Percentiles rank a stretch among this genome's conserved stretches.
Evolutionary conservation across 345 rosid species (phyloP).

Genomic region (Pistacia integerrima): DNA sequence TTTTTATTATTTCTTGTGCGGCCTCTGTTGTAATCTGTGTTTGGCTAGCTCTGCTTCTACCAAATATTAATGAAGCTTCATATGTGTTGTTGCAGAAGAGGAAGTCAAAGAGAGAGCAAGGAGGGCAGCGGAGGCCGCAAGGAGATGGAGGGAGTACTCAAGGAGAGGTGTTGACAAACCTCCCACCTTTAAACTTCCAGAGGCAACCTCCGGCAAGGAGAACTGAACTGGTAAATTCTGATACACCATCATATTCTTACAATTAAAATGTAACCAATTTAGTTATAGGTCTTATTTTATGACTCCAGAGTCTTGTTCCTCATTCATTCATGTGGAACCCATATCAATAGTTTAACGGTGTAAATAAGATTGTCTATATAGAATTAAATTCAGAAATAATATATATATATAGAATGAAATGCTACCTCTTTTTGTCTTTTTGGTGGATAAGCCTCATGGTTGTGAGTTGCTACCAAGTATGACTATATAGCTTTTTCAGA

Average conservation of each 20-base stretch:
- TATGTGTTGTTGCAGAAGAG: slow-evolving; percentile 58
- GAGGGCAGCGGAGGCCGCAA: slow-evolving; percentile 82
- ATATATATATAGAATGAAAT: background rate
- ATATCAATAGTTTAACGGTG: background rate
- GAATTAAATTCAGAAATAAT: background rate
- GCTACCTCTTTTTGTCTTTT: background rate
- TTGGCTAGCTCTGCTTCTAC: background rate
- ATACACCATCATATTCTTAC: slow-evolving; percentile 2
- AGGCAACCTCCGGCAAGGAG: slow-evolving; percentile 47
- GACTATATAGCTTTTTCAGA: background rate
- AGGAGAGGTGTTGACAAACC: slow-evolving; percentile 82
- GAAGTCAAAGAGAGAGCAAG: slow-evolving; percentile 74
- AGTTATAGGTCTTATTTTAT: slow-evolving; percentile 2
- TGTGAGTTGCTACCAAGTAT: background rate
- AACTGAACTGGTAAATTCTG: slow-evolving; percentile 28
- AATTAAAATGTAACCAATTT: slow-evolving; percentile 6
- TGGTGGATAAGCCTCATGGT: background rate
- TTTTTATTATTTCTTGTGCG: background rate
- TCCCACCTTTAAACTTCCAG: slow-evolving; percentile 80
- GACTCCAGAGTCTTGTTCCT: slow-evolving; percentile 3
- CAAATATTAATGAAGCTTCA: slow-evolving; percentile 5
- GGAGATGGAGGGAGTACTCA: slow-evolving; percentile 95
- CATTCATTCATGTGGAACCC: slow-evolving; percentile 1
- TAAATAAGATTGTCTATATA: background rate
- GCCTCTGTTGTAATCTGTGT: background rate